Conservation (phyloP, 305 asterid genomes). For the Fraxinus dipetala region DNA sequence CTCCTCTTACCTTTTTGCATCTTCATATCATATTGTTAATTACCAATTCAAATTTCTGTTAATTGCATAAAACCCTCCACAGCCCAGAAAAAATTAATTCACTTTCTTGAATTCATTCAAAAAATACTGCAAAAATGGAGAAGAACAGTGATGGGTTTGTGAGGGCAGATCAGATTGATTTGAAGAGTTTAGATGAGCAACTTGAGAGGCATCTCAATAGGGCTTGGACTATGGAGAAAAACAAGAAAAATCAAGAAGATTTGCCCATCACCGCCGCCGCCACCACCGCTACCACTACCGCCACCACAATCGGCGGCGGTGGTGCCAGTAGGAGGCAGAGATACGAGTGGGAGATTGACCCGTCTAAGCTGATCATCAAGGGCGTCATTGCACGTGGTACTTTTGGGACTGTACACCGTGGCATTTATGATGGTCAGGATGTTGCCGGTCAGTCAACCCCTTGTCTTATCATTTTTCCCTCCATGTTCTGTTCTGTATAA, state of each 20-base stretch:
- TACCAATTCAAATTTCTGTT: neutral
- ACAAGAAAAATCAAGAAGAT: conserved; percentile 41
- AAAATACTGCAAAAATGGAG: conserved; percentile 46
- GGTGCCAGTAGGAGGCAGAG: conserved; percentile 43
- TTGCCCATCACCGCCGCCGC: conserved; percentile 20
- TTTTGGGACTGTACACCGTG: conserved; percentile 83
- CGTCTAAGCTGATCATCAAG: conserved; percentile 61
- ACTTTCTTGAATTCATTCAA: neutral
- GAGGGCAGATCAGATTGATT: conserved; percentile 83
- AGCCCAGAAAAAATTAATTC: neutral
- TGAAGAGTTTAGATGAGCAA: conserved; percentile 81
- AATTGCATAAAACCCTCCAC: neutral
- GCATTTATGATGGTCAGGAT: conserved; percentile 72
- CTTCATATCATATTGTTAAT: neutral
- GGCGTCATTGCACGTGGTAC: conserved; percentile 78
- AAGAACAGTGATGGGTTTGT: conserved; percentile 70
- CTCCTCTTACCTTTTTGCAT: neutral
- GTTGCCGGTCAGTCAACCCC: conserved; percentile 67
- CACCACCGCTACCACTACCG: conserved; percentile 26
- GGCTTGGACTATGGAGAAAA: conserved; percentile 63
- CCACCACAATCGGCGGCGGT: conserved; percentile 24
- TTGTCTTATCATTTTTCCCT: neutral
- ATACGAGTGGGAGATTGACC: conserved; percentile 85
- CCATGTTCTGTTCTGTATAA: neutral
- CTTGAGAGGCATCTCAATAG: conserved; percentile 64